A percentile compares a stretch with the other conserved stretches of the same genome.
phyloP scores from a whole-genome alignment of 495 filamentous ascomycete genomes.

The Talaromyces nanjingensis region DNA sequence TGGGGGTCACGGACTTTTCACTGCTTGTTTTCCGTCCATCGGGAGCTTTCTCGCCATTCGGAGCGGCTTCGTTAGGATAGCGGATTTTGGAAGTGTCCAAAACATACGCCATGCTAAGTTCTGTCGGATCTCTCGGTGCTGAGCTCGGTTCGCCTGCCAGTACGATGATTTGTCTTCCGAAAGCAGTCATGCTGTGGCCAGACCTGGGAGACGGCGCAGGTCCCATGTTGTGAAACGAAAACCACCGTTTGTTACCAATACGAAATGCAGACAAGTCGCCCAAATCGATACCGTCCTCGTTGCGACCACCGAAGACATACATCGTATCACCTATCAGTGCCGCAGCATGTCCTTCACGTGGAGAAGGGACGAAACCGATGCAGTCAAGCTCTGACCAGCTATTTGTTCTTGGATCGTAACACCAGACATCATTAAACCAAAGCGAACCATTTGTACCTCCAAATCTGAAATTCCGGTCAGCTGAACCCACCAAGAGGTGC shows the following conservation, averaged over 20 bases:
- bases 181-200: slow-evolving; percentile 95
- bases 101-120: slow-evolving; percentile 84
- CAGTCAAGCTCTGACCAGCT: slow-evolving; percentile 85
- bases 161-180: slow-evolving; percentile 85
- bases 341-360: slow-evolving; percentile 91
- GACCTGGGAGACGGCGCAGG: slow-evolving; percentile 88
- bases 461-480: slow-evolving; percentile 51
- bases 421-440: slow-evolving; percentile 99
- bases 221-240: slow-evolving; percentile 99
- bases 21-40: slow-evolving; percentile 30
- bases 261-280: slow-evolving; percentile 95
- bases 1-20: slow-evolving; percentile 26
- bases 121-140: slow-evolving; percentile 65
- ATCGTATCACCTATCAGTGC: slow-evolving; percentile 93
- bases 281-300: slow-evolving; percentile 82
- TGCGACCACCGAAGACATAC: slow-evolving; percentile 99
- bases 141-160: slow-evolving; percentile 92
- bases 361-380: slow-evolving; percentile 91
- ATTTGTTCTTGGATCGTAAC: slow-evolving; percentile 77
- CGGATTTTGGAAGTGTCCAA: slow-evolving; percentile 93
- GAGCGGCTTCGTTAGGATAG: slow-evolving; percentile 72
- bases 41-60: slow-evolving; percentile 35
- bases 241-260: slow-evolving; percentile 88
- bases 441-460: slow-evolving; percentile 89
- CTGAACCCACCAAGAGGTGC: not conserved